These are phyloP conservation scores for Aquanectria penicillioides DNA, from an alignment of 2,329 filamentous ascomycete genomes.

Conservation along the genomic window DNA sequence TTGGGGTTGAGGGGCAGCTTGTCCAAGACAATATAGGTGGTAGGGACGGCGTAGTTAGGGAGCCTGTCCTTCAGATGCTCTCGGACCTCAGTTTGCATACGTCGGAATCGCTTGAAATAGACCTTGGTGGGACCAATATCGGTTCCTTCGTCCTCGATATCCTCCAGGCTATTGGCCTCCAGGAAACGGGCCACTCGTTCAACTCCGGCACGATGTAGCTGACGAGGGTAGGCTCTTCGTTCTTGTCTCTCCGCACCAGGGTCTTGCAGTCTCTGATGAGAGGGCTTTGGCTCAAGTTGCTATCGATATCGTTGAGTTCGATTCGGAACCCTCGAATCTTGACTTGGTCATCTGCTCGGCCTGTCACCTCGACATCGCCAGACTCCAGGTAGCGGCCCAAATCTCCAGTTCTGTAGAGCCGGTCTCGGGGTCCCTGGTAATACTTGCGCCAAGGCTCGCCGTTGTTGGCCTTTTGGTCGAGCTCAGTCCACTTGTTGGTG, in stretches of 20 bases:
- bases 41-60: conserved; percentile 49
- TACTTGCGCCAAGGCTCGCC: conserved; percentile 82
- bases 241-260: conserved; percentile 64
- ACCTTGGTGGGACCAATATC: conserved; percentile 56
- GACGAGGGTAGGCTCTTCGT: conserved; percentile 82
- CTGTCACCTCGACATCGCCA: conserved; percentile 81
- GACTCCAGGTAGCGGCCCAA: conserved; percentile 68
- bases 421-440: conserved; percentile 84
- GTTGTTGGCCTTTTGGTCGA: conserved; percentile 66
- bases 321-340: conserved; percentile 97
- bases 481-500: conserved; percentile 72
- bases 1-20: conserved; percentile 78
- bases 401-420: conserved; percentile 88
- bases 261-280: conserved; percentile 88
- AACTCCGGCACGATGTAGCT: conserved; percentile 84
- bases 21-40: conserved; percentile 46
- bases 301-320: conserved; percentile 93
- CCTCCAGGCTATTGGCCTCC: conserved; percentile 61
- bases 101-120: conserved; percentile 56
- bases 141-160: conserved; percentile 62
- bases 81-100: conserved; percentile 58
- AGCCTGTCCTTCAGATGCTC: conserved; percentile 35
- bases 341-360: conserved; percentile 87
- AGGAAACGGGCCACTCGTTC: conserved; percentile 78
- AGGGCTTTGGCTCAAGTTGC: conserved; percentile 77